Evolutionary conservation across 2,329 filamentous ascomycete genomes (phyloP).

Genomic region (Microdochium trichocladiopsis): DNA sequence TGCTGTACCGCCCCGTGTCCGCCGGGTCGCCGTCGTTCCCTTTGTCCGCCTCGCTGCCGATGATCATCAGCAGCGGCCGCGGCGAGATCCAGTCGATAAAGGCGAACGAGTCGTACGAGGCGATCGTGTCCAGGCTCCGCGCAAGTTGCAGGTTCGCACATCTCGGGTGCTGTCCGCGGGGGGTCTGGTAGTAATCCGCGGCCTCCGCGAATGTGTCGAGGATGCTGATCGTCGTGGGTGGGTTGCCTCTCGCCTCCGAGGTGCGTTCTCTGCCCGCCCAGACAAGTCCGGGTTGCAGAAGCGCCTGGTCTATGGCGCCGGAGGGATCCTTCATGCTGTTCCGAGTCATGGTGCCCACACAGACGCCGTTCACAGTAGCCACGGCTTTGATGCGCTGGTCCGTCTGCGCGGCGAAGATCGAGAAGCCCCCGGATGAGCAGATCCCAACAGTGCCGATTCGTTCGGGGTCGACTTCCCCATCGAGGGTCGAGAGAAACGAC

Average conservation of each 20-base stretch:
- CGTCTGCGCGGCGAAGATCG: conserved; percentile 22
- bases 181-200: conserved; percentile 14
- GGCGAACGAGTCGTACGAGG: conserved; percentile 15
- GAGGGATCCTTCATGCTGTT: conserved; percentile 6
- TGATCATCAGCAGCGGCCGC: conserved; percentile 16
- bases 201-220: not conserved
- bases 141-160: conserved; percentile 10
- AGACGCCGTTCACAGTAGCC: conserved; percentile 21
- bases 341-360: conserved; percentile 21
- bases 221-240: not conserved
- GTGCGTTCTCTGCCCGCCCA: not conserved
- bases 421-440: conserved; percentile 29
- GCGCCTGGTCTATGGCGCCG: not conserved
- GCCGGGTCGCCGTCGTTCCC: not conserved
- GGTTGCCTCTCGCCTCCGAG: not conserved
- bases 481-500: conserved; percentile 20
- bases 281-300: conserved; percentile 1
- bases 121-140: conserved; percentile 14
- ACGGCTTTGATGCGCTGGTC: conserved; percentile 30
- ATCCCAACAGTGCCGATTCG: conserved; percentile 30
- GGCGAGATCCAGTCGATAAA: conserved; percentile 15
- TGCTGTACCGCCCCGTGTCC: conserved; percentile 4
- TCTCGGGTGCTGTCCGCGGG: conserved; percentile 10
- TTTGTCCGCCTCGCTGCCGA: conserved; percentile 2
- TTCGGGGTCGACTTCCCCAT: conserved; percentile 18